These are phyloP conservation scores for Asterionellopsis glacialis DNA, from an alignment of 108 stramenopile species.

Conservation along the genomic window DNA sequence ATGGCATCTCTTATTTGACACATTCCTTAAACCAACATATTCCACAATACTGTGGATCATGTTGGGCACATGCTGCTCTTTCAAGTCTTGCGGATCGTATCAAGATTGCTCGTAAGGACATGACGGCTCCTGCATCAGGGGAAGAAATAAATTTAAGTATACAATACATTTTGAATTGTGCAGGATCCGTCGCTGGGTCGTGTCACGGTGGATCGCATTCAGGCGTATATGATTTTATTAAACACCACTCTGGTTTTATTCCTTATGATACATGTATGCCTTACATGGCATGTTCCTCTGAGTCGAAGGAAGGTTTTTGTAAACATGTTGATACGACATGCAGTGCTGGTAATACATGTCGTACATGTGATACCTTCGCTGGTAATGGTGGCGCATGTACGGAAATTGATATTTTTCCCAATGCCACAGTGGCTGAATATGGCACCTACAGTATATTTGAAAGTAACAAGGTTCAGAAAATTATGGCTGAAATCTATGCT, in stretches of 20 bases:
- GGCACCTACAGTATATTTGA: constrained; percentile 35
- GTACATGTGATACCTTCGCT: constrained; percentile 66
- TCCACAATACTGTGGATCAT: constrained; percentile 69
- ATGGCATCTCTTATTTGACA: constrained; percentile 54
- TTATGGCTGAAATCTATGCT: constrained; percentile 84
- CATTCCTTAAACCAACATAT: constrained; percentile 72
- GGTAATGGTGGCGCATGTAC: constrained; percentile 45
- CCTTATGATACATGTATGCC: constrained; percentile 71
- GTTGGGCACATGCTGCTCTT: constrained; percentile 83
- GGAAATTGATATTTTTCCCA: constrained; percentile 72
- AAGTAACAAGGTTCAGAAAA: constrained; percentile 22
- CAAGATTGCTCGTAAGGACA: constrained; percentile 50
- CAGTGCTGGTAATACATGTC: constrained; percentile 59
- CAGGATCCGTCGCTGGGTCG: constrained; percentile 13
- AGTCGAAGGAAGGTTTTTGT: constrained; percentile 76
- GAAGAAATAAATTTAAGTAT: constrained; percentile 12
- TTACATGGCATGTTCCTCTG: constrained; percentile 82
- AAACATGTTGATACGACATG: constrained; percentile 76
- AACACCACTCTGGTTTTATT: constrained; percentile 37
- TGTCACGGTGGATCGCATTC: constrained; percentile 42
- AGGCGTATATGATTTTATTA: constrained; percentile 66
- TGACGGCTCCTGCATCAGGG: neutral
- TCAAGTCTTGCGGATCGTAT: constrained; percentile 70
- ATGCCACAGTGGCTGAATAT: constrained; percentile 87
- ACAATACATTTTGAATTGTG: constrained; percentile 55